Base-by-base conservation (phyloP, 306 rosid species). In the Quercus alba region DNA sequence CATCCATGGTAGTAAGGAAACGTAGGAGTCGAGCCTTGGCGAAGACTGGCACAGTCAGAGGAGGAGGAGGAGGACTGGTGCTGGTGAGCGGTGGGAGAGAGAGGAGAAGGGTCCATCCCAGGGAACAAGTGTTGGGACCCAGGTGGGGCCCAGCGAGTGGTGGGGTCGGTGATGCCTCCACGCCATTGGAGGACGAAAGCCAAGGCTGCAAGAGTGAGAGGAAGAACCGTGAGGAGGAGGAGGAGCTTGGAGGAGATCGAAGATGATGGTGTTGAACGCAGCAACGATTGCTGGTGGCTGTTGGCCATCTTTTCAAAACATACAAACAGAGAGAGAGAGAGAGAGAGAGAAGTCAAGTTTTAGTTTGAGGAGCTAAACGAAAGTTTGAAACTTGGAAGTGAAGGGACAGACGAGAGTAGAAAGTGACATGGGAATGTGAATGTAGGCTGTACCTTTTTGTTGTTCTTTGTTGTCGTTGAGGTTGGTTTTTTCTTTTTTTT, bases 121-220 rank as follows among this genome's bases (percentile, higher is more conserved):
- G 99, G 99, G 80, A 95, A 93, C 66, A 79, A 77, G 76, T 83
- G 86, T 67, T 83, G 88, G 58, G 99, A 87, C 4, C 98, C 96
- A 4, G 91, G 92, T 7, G 99, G 96, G 35, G 93, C 80, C 84
- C 92, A 86, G 8, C 90, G 94, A 33, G 92, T 86, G 63, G 85
- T 70, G 15, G 99, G 99, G 84, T 95, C 98, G 75, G 89, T 82
- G 78, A 93, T 62, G 28, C 98, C 97, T 25, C 99, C 99, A 1
- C 99, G 99, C 99, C 99, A 95, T 90, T 95, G 99, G 82, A 95
- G 99, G 56, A 90, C 64, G 82, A 95, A 95, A 18, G 98, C 99
- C 33, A 95, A 82, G 78, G 93, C 84, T 0, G 99, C 99, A 54
- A 95, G 86, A 3, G 94, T 90, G 14, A 95, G 90, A n/a, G 98